These are phyloP conservation scores for Neurospora sp. DNA, from an alignment of 495 filamentous ascomycete genomes.

Conservation along the genomic window DNA sequence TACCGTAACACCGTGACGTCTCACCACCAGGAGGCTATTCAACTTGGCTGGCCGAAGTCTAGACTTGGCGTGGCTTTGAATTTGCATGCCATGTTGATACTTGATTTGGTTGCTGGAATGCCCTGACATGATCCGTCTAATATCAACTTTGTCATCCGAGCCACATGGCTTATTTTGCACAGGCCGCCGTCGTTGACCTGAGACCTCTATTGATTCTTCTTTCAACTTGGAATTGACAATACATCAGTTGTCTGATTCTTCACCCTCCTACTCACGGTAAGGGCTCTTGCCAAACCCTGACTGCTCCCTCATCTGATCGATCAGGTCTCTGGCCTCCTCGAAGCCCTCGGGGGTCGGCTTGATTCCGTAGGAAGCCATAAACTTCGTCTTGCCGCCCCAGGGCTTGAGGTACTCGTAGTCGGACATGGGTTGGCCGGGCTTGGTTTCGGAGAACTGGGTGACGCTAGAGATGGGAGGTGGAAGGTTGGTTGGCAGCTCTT, in stretches of 20 bases:
- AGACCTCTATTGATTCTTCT: background rate
- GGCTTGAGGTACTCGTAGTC: background rate
- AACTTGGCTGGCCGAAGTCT: background rate
- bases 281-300: background rate
- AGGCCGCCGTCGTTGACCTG: background rate
- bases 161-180: background rate
- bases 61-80: background rate
- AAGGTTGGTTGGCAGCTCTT: background rate
- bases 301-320: background rate
- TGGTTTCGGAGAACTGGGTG: background rate
- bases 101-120: background rate
- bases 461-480: background rate
- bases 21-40: background rate
- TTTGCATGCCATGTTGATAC: background rate
- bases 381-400: background rate
- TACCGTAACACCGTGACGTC: background rate
- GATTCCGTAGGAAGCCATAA: background rate
- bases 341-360: background rate
- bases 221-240: background rate
- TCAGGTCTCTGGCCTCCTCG: background rate
- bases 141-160: background rate
- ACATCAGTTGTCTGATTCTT: background rate
- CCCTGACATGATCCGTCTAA: background rate
- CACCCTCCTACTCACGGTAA: background rate
- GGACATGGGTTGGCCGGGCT: background rate